Evolutionary conservation across 1,284 basidiomycete genomes (phyloP).

Genomic region (Leccinum proliferum): DNA sequence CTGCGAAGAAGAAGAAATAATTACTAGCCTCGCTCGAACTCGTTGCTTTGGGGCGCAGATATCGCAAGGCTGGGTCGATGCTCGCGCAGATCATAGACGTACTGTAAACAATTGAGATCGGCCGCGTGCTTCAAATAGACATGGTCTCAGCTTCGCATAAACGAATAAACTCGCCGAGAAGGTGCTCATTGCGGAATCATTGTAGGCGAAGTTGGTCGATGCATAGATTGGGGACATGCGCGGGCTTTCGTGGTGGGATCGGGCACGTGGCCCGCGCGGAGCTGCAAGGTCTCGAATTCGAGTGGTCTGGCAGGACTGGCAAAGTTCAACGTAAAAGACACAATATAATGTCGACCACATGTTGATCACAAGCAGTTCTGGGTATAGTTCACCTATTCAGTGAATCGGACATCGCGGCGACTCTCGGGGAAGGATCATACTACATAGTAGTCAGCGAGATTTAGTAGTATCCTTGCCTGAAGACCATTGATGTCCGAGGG

Average conservation of each 20-base stretch:
- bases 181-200: slow-evolving; percentile 55
- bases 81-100: not conserved
- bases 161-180: not conserved
- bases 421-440: no score
- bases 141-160: not conserved
- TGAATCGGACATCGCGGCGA: no score
- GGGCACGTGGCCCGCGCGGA: slow-evolving; percentile 75
- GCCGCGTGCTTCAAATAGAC: slow-evolving; percentile 58
- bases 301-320: slow-evolving; percentile 11
- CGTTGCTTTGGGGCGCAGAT: not conserved
- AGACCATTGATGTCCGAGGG: no score
- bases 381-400: no score
- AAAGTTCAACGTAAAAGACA: not conserved
- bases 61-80: not conserved
- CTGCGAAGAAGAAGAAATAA: slow-evolving; percentile 25
- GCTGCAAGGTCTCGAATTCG: slow-evolving; percentile 72
- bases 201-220: slow-evolving; percentile 75
- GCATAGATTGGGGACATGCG: slow-evolving; percentile 78
- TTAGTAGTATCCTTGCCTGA: no score
- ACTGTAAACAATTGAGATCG: slow-evolving; percentile 72
- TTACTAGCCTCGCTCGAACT: slow-evolving; percentile 1
- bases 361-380: no score
- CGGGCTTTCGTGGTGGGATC: slow-evolving; percentile 74
- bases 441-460: no score
- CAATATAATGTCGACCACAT: no score